A percentile compares a stretch with the other conserved stretches of the same genome.
phyloP scores from a whole-genome alignment of 176 grass and related monocot genomes.

The Cenchrus americanus region DNA sequence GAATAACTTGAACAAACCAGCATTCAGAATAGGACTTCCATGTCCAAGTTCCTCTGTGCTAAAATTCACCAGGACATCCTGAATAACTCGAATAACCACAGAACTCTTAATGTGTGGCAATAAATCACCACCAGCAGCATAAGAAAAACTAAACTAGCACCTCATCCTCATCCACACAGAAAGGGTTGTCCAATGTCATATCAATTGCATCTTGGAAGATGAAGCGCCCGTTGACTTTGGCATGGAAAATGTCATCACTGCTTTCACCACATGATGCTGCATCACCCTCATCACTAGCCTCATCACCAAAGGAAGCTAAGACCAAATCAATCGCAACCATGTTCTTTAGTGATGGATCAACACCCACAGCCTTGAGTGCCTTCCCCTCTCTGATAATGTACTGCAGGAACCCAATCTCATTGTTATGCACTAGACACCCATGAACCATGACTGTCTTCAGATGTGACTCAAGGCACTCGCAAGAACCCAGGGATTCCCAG shows the following conservation, averaged over 20 bases:
- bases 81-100: not conserved
- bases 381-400: slow-evolving; percentile 30
- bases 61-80: not conserved
- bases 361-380: not conserved
- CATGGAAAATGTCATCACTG: not conserved
- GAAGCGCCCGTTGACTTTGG: not conserved
- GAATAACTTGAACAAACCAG: not conserved
- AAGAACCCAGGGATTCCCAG: slow-evolving; percentile 23
- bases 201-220: not conserved
- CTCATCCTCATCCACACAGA: not conserved
- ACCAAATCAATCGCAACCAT: not conserved
- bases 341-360: not conserved
- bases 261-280: not conserved
- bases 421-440: not conserved
- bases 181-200: not conserved
- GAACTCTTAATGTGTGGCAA: not conserved
- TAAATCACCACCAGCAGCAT: not conserved
- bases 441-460: slow-evolving; percentile 22
- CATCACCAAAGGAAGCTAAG: not conserved
- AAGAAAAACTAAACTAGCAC: not conserved
- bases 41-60: not conserved
- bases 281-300: not conserved
- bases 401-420: not conserved
- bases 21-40: not conserved
- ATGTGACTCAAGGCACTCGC: slow-evolving; percentile 40